phyloP scores from a whole-genome alignment of 148 eudicot genomes.

The Linanthus parryae region DNA sequence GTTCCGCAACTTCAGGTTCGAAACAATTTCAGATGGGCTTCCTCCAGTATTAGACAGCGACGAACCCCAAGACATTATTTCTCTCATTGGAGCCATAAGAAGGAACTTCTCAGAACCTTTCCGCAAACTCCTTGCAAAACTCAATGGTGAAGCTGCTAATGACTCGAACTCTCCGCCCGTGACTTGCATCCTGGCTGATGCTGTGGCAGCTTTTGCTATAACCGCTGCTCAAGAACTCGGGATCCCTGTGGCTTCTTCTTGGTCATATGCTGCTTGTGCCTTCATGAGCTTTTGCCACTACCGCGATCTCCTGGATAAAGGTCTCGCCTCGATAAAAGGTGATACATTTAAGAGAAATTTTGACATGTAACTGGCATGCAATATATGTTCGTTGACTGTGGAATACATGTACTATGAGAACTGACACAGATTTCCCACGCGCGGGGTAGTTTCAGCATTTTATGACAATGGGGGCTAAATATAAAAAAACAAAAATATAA shows the following conservation, averaged over 20 bases:
- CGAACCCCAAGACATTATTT: background rate
- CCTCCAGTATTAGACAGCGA: too few species aligned
- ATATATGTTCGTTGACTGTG: background rate
- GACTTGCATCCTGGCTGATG: background rate
- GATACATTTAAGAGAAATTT: background rate
- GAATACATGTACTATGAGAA: background rate
- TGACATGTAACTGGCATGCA: background rate
- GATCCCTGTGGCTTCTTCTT: background rate
- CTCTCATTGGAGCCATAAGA: background rate
- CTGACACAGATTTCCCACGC: too few species aligned
- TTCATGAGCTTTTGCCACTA: conserved; percentile 1
- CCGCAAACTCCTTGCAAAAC: background rate
- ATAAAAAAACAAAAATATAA: too few species aligned
- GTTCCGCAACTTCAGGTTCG: background rate
- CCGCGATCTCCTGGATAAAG: background rate
- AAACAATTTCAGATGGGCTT: background rate
- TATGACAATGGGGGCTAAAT: background rate
- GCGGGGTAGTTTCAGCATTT: too few species aligned
- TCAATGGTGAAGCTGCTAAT: background rate
- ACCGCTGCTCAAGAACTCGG: background rate
- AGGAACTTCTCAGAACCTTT: background rate
- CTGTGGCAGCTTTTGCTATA: background rate
- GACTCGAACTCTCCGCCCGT: background rate
- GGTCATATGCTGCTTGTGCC: background rate
- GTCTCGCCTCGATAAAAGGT: background rate